Base-by-base conservation (phyloP, 495 filamentous ascomycete species). In the Xylaria intraflava region DNA sequence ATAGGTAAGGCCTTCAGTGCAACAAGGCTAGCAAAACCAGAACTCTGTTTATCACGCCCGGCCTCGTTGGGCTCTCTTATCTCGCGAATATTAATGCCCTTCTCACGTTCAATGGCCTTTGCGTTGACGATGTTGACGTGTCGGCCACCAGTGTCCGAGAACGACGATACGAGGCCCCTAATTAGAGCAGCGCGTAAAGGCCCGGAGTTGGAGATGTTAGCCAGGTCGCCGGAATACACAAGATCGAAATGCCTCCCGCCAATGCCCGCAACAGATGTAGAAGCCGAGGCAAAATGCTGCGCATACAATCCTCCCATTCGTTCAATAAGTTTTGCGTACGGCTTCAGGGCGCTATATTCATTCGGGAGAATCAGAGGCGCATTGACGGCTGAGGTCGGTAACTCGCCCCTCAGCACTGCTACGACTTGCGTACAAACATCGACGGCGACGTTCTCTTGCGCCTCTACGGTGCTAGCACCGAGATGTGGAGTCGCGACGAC, bases 41-140 rank as follows among this genome's bases (percentile, higher is more conserved):
- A 43, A 2, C 35, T 19, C 6, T 55, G 27, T 1, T 23, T 48
- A 1, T 45, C 52, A 11, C 45, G 20, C 19, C 36, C 46, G 11
- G 14, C 39, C 30, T 30, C 53, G 46, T 39, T 48, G 35, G 54
- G 62, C 10, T 69, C 70, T 44, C 80, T 77, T 23, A 74, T 78
- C 68, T 89, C 85, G 59, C 82, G 84, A 46, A 89, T 78, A 27
- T 80, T 72, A 52, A 89, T 82, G 9, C 85, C 85, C 47, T 84
- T 81, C 56, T 87, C 83, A 49, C 78, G 77, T 29, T 84, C 82
- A 16, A 89, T 73, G 48, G 86, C 70, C 19, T 80, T 78, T 0
- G 85, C 85, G 59, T 89, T 88, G 55, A 88, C 84, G 36, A 88
- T 85, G 69, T 87, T 88, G 57, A 89, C 80, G 54, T 86, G 83